Conservation (phyloP, 2,329 filamentous ascomycete species). For the Cladosporium sp. region DNA sequence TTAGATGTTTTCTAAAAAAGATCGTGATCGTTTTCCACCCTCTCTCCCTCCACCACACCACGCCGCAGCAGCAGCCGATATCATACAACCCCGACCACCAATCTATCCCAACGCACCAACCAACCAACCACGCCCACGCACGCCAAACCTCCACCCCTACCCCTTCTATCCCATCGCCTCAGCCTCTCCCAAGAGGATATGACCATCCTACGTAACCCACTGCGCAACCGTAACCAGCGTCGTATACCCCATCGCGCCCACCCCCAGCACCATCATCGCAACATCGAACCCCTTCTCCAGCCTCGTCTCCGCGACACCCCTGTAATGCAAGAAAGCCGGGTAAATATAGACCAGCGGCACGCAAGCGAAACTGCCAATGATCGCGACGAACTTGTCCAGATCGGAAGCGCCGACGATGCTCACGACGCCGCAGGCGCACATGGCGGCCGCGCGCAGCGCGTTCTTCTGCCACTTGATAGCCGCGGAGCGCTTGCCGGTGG, state of each 20-base stretch:
- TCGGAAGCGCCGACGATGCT: slow-evolving; percentile 60
- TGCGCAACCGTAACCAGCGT: slow-evolving; percentile 49
- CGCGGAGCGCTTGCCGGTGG: slow-evolving; percentile 58
- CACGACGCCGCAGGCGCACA: slow-evolving; percentile 54
- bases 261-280: slow-evolving; percentile 56
- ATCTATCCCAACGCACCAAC: too few relatives aligned
- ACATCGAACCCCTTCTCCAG: slow-evolving; percentile 55
- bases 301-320: slow-evolving; percentile 54
- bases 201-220: slow-evolving; percentile 17
- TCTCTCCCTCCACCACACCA: too few relatives aligned
- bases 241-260: slow-evolving; percentile 65
- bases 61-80: too few relatives aligned
- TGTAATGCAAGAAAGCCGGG: slow-evolving; percentile 64
- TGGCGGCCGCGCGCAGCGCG: slow-evolving; percentile 52
- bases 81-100: too few relatives aligned
- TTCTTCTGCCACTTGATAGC: slow-evolving; percentile 75
- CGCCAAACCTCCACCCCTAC: too few relatives aligned
- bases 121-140: too few relatives aligned
- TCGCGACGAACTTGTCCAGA: slow-evolving; percentile 66
- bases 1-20: too few relatives aligned
- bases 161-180: not conserved
- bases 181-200: not conserved
- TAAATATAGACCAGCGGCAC: slow-evolving; percentile 74
- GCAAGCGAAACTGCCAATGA: slow-evolving; percentile 68
- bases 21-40: too few relatives aligned